Conservation (phyloP, 768 basidiomycete genomes). For the Panellus pusillus region DNA sequence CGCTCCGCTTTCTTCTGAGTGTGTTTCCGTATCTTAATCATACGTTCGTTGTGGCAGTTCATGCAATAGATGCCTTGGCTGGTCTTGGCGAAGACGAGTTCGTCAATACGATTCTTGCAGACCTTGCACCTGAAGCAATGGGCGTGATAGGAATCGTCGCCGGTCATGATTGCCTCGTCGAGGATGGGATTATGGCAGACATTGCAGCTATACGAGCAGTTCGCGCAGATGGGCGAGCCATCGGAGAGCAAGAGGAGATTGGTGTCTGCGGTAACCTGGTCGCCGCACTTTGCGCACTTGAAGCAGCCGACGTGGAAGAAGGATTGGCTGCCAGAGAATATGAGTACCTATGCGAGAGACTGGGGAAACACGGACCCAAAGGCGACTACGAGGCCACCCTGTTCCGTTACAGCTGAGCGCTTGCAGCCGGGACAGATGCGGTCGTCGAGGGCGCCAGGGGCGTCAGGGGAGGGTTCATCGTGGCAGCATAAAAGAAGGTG, state of each 20-base stretch:
- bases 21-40: slow-evolving; percentile 88
- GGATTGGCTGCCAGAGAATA: slow-evolving; percentile 61
- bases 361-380: slow-evolving; percentile 72
- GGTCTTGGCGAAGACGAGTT: slow-evolving; percentile 98
- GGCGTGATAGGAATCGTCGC: slow-evolving; percentile 97
- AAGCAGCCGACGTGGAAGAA: slow-evolving; percentile 96
- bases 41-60: slow-evolving; percentile 97
- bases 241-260: slow-evolving; percentile 96
- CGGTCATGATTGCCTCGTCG: slow-evolving; percentile 99
- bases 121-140: slow-evolving; percentile 98
- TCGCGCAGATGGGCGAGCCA: slow-evolving; percentile 93
- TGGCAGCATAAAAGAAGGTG: slow-evolving; percentile 28
- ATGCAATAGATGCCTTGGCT: slow-evolving; percentile 98
- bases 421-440: slow-evolving; percentile 82
- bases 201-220: slow-evolving; percentile 94
- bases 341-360: slow-evolving; percentile 16
- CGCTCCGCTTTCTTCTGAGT: slow-evolving; percentile 83
- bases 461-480: slow-evolving; percentile 26
- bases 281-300: slow-evolving; percentile 93
- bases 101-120: slow-evolving; percentile 93
- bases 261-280: slow-evolving; percentile 93
- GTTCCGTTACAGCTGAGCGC: slow-evolving; percentile 74
- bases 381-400: slow-evolving; percentile 88
- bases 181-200: slow-evolving; percentile 93
- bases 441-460: slow-evolving; percentile 41